Conservation (phyloP, 257 asterid genomes). For the Solanum ossicruentum region DNA sequence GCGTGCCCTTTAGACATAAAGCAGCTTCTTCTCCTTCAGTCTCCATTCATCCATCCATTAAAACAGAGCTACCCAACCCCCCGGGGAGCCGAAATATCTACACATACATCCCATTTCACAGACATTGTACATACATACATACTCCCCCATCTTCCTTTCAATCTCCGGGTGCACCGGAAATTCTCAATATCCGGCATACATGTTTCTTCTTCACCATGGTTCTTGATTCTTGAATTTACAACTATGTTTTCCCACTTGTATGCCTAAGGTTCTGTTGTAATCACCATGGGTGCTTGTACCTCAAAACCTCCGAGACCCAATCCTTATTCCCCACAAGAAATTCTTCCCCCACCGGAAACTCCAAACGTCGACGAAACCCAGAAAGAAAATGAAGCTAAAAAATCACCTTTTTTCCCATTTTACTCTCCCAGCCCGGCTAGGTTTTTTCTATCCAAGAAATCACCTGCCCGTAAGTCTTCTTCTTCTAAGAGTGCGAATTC, state of each 20-base stretch:
- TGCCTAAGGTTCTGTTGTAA: neutral
- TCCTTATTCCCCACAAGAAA: conserved; percentile 29
- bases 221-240: neutral
- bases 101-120: no score
- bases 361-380: neutral
- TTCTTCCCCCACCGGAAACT: conserved; percentile 2
- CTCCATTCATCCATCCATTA: neutral
- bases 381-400: neutral
- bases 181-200: neutral
- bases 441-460: conserved; percentile 19
- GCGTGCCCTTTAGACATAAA: neutral
- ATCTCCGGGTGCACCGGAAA: neutral
- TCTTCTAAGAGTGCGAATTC: conserved; percentile 15
- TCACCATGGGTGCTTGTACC: conserved; percentile 38
- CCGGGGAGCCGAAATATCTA: neutral
- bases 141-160: no score
- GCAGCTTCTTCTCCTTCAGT: neutral
- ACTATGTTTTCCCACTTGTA: neutral
- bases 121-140: neutral
- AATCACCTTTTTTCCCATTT: conserved; percentile 14
- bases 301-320: conserved; percentile 48
- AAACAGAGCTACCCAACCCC: neutral
- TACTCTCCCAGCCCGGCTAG: conserved; percentile 24
- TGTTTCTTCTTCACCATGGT: neutral
- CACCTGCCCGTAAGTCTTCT: conserved; percentile 14